These are phyloP conservation scores for Colletotrichum sp. DNA, from an alignment of 2,329 filamentous ascomycete genomes.

Conservation along the genomic window DNA sequence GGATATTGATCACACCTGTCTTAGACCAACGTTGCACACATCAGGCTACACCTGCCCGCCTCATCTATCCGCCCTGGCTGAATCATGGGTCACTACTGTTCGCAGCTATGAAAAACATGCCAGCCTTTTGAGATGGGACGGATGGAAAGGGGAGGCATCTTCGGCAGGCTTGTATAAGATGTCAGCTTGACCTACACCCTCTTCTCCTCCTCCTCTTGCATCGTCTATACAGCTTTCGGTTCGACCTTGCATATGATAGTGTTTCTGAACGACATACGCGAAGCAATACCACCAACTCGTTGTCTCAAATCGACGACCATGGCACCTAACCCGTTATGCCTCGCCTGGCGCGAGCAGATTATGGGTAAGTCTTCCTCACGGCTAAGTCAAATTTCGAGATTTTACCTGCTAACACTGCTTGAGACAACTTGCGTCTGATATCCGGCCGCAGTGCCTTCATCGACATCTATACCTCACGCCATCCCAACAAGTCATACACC, in stretches of 20 bases:
- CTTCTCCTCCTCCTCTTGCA: not conserved
- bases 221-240: not conserved
- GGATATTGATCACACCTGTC: not conserved
- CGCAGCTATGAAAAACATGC: not conserved
- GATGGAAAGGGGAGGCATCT: not conserved
- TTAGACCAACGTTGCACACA: not conserved
- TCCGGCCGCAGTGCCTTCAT: constrained; percentile 12
- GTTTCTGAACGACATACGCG: not conserved
- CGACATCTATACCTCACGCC: constrained; percentile 12
- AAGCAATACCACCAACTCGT: not conserved
- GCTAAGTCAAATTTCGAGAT: not conserved
- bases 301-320: not conserved
- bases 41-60: not conserved
- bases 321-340: constrained; percentile 11
- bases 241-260: constrained; percentile 5
- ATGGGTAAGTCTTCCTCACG: not conserved
- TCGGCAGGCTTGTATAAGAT: not conserved
- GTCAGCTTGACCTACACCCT: not conserved
- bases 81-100: not conserved
- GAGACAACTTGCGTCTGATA: constrained; percentile 13
- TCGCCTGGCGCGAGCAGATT: constrained; percentile 18
- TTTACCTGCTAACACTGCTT: not conserved
- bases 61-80: not conserved
- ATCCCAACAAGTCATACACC: constrained; percentile 13
- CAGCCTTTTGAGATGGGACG: not conserved